Evolutionary conservation across 306 rosid species (phyloP), one percentile per base, ranked within the genome.

Genomic region (Cyamopsis tetragonoloba): DNA sequence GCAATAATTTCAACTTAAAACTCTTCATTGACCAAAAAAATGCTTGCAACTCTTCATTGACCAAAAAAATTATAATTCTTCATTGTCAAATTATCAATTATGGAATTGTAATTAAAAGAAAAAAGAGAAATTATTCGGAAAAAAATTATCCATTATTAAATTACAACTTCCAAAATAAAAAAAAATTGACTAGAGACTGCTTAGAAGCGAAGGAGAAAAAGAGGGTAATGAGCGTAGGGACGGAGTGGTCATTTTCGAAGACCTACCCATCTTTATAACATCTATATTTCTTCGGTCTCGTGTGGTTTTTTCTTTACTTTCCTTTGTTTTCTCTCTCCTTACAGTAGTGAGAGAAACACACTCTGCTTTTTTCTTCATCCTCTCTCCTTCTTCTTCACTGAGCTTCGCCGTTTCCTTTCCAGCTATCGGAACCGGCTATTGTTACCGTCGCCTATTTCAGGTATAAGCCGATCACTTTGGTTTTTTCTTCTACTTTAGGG

Each of bases 181-280:
- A 35, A 1, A 1, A 15, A 43, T 0, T n/a, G n/a, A n/a, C n/a
- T n/a, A n/a, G n/a, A 10, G 15, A 12, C 1, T 23, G 15, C 54
- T 43, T 43, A 9, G 71, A n/a, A 18, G 5, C 0, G 4, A 0
- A 62, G 5, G 4, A 12, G 22, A 34, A 27, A 11, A 13, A 17
- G 7, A 2, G 3, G 1, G 24, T 3, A 8, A 6, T 7, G 78
- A 10, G 4, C 11, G 53, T 51, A 71, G 73, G 87, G 87, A 72
- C 71, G 68, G 70, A 79, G 80, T 74, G 11, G 89, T 87, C 82
- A 81, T 80, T 87, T 82, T 80, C 44, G 2, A 68, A 9, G 75
- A 72, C 84, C 85, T 75, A 68, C 81, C 71, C 55, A 38, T 56
- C 75, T 66, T 75, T 83, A 81, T 81, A 77, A 62, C 37, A 47